Evolutionary conservation across 176 grass and related monocot genomes (phyloP).

Genomic region (Eragrostis curvula): DNA sequence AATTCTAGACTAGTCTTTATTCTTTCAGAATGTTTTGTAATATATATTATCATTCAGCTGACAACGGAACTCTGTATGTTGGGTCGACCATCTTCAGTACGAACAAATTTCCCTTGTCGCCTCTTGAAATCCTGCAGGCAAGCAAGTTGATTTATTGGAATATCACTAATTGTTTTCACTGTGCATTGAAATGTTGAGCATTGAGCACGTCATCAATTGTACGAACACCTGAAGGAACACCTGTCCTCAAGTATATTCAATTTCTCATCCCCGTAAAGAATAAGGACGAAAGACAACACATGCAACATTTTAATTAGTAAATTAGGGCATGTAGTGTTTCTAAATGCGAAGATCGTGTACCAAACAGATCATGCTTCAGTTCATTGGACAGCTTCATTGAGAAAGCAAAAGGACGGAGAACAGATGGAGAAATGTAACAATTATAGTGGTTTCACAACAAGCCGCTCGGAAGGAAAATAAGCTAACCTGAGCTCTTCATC

Average conservation of each 20-base stretch:
- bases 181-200: background rate
- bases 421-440: background rate
- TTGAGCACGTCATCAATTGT: conserved; percentile 8
- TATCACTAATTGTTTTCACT: conserved; percentile 16
- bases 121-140: conserved; percentile 78
- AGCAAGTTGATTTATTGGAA: conserved; percentile 12
- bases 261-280: conserved; percentile 1
- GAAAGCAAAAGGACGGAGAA: conserved; percentile 18
- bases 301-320: background rate
- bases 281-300: background rate
- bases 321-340: background rate
- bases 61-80: conserved; percentile 81
- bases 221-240: background rate
- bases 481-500: conserved; percentile 90
- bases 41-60: conserved; percentile 22
- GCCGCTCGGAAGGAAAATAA: conserved; percentile 16
- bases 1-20: background rate
- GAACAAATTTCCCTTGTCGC: conserved; percentile 92
- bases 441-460: background rate
- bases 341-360: no score
- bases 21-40: background rate
- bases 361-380: background rate
- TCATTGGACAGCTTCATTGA: background rate
- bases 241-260: background rate
- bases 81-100: conserved; percentile 89